phyloP scores from a whole-genome alignment of 306 rosid genomes.

The Trifolium subterraneum region DNA sequence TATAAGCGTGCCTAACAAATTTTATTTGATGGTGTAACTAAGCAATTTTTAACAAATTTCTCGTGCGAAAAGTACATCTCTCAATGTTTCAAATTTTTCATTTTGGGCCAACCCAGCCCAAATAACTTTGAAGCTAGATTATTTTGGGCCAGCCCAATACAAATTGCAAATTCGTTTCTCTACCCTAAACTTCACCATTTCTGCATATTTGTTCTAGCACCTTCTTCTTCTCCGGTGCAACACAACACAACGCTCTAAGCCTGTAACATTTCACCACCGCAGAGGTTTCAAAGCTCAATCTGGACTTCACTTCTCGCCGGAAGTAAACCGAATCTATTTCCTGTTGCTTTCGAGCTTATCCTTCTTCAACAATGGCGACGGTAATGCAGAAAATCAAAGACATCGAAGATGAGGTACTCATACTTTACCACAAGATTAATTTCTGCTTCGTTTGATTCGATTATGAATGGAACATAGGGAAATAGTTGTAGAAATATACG shows the following conservation, averaged over 20 bases:
- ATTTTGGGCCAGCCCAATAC: not conserved
- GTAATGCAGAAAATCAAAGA: constrained; percentile 99
- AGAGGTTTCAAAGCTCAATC: not conserved
- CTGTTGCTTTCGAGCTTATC: constrained; percentile 17
- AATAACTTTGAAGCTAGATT: no score
- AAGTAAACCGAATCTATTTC: not conserved
- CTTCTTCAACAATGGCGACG: constrained; percentile 75
- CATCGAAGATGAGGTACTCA: constrained; percentile 94
- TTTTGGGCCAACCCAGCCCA: no score
- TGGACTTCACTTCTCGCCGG: not conserved
- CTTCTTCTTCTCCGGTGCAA: constrained; percentile 29
- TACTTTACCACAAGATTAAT: constrained; percentile 1
- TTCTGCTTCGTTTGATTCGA: not conserved
- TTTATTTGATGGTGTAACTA: no score
- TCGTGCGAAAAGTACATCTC: no score
- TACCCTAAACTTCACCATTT: constrained; percentile 41
- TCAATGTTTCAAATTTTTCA: no score
- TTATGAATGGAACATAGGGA: not conserved
- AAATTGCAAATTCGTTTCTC: not conserved
- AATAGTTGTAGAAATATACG: not conserved
- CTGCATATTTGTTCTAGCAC: constrained; percentile 29
- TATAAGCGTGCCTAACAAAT: no score
- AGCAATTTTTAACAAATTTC: no score
- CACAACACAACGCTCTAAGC: not conserved
- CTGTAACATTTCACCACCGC: not conserved